Conservation (phyloP, 805 yeast genomes). For the Candida peoriensis region DNA sequence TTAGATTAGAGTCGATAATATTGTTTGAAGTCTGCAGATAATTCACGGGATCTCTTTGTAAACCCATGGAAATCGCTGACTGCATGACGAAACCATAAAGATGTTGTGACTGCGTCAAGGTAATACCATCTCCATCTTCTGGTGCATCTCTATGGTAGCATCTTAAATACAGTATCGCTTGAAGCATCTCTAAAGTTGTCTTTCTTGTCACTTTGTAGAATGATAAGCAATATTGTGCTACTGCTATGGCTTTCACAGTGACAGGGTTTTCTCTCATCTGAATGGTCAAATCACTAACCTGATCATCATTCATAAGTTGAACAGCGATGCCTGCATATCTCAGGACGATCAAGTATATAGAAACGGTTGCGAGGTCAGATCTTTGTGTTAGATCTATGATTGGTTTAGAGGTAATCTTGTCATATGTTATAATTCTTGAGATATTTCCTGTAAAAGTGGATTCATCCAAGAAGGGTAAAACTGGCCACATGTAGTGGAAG, state of each 20-base stretch:
- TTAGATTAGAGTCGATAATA: conserved; percentile 8
- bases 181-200: conserved; percentile 35
- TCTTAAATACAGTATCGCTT: conserved; percentile 34
- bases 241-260: conserved; percentile 29
- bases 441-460: conserved; percentile 25
- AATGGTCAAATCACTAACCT: conserved; percentile 18
- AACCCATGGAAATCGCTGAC: conserved; percentile 39
- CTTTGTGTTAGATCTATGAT: conserved; percentile 28
- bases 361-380: conserved; percentile 35
- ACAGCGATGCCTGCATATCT: conserved; percentile 37
- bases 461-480: conserved; percentile 42
- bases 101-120: conserved; percentile 33
- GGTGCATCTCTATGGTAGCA: conserved; percentile 39
- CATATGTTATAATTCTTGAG: conserved; percentile 31
- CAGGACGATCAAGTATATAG: conserved; percentile 34
- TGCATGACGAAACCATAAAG: conserved; percentile 34
- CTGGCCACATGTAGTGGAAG: conserved; percentile 39
- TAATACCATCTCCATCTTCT: conserved; percentile 40
- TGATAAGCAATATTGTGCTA: conserved; percentile 36
- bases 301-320: conserved; percentile 6
- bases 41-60: conserved; percentile 40
- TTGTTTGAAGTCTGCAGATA: conserved; percentile 13
- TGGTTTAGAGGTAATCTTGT: conserved; percentile 25
- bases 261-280: conserved; percentile 29
- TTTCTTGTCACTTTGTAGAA: conserved; percentile 34